Percentiles rank a stretch among this genome's conserved stretches.
phyloP scores from a whole-genome alignment of 73 alveolate genomes.

The Paramecium sonneborni region DNA sequence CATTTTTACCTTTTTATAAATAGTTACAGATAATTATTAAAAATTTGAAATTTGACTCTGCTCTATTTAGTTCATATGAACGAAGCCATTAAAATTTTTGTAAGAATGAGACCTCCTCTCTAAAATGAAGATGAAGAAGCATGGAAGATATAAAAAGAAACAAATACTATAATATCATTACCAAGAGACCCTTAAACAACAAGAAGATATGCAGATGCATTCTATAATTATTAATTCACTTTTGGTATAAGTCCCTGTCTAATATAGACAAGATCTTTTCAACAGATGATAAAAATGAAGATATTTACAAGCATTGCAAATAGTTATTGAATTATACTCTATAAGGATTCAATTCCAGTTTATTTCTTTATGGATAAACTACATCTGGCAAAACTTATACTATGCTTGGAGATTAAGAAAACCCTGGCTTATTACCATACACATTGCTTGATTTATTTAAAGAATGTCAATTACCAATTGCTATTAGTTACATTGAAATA shows the following conservation, averaged over 20 bases:
- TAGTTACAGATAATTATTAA: background rate
- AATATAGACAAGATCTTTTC: conserved; percentile 72
- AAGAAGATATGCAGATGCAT: conserved; percentile 67
- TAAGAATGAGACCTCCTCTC: conserved; percentile 96
- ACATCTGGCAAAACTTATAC: conserved; percentile 90
- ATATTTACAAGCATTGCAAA: conserved; percentile 65
- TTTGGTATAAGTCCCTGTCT: conserved; percentile 29
- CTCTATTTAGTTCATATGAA: background rate
- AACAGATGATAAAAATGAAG: conserved; percentile 59
- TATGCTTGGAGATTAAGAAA: conserved; percentile 76
- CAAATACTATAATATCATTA: conserved; percentile 64
- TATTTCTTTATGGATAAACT: conserved; percentile 87
- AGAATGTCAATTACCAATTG: conserved; percentile 65
- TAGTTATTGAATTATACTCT: conserved; percentile 66
- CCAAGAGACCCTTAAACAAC: conserved; percentile 31
- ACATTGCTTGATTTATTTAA: conserved; percentile 76
- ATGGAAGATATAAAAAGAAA: conserved; percentile 91
- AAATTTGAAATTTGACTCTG: background rate
- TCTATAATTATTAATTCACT: conserved; percentile 45
- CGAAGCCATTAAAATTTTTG: conserved; percentile 86
- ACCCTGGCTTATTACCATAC: conserved; percentile 77
- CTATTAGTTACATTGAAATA: conserved; percentile 79
- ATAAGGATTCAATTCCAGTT: conserved; percentile 81
- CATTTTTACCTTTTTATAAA: background rate
- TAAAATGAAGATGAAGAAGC: conserved; percentile 95